Evolutionary conservation across 2,329 filamentous ascomycete species (phyloP), one percentile per base, ranked within the genome.

Genomic region (Trichophyton verrucosum): DNA sequence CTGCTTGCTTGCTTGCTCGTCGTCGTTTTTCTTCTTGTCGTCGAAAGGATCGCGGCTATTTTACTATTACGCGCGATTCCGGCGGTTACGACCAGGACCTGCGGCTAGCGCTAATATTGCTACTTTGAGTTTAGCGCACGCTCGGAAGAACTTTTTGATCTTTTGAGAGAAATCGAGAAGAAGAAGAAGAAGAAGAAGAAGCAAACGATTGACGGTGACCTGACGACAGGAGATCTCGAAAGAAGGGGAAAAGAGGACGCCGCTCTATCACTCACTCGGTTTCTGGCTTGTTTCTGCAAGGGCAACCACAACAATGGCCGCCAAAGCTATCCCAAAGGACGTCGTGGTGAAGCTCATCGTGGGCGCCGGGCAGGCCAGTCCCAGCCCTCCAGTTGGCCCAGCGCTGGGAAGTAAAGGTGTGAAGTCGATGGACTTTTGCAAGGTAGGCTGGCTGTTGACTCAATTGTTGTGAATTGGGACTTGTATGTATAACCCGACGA

Each of bases 381-480:
- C 94, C 33, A 95, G 91, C 76, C 94, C 94, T 38, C 94, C 94
- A 3, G 91, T 99, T 70, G 94, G 94, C 80, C 94, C 94, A 62
- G 94, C 94, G 60, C 82, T 99, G 66, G 94, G 94, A 77, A 92
- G 87, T 74, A 97, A 96, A 80, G 94, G 94, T 80, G 88, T 99
- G 64, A 99, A 99, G 80, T 95, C 89, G 62, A 99, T 99, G 87
- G 94, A 99, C 77, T 99, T 97, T 75, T 97, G 94, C 85, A 97
- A 97, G 82, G 92, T 95, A 73, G 61, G 42, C 27, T 15, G 17
- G 27, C 15, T 63, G 61, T 60, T n/a, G 30, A 30, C 42, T 30
- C 56, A 49, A 49, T 49, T 49, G 46, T 4, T 2, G 17, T 20
- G n/a, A 30, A 30, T 1, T 3, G 3, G 9, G 36, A 13, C 27